Evolutionary conservation across 2,329 filamentous ascomycete species (phyloP).

Genomic region (Fusarium kyushuense): DNA sequence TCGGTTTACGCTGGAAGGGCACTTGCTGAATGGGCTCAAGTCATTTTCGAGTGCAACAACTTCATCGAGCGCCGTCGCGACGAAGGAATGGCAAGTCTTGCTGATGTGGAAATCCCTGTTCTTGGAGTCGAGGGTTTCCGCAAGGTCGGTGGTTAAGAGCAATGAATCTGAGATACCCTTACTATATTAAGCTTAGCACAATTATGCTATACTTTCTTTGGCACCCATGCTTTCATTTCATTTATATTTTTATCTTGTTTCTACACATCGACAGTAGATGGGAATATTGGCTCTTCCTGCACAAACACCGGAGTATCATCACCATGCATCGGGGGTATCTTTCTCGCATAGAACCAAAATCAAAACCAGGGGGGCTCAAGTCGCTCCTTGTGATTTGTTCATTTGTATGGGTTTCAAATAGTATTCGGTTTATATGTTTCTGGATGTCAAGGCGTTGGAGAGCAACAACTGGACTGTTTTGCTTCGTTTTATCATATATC

Average conservation of each 20-base stretch:
- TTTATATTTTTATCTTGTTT: slow-evolving; percentile 10
- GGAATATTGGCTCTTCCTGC: slow-evolving; percentile 35
- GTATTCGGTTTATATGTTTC: slow-evolving; percentile 22
- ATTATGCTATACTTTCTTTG: slow-evolving; percentile 14
- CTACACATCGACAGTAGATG: slow-evolving; percentile 18
- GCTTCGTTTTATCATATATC: slow-evolving; percentile 18
- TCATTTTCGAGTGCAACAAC: slow-evolving; percentile 83
- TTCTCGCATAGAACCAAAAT: slow-evolving; percentile 24
- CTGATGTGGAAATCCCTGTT: slow-evolving; percentile 71
- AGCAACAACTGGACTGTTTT: slow-evolving; percentile 30
- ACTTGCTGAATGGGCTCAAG: slow-evolving; percentile 81
- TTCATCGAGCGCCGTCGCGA: slow-evolving; percentile 81
- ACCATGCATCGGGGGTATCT: slow-evolving; percentile 27
- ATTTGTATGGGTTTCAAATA: slow-evolving; percentile 37
- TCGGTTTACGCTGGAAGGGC: slow-evolving; percentile 77
- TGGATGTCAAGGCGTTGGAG: slow-evolving; percentile 41
- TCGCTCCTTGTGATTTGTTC: slow-evolving; percentile 27
- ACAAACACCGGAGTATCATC: slow-evolving; percentile 31
- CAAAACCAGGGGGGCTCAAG: slow-evolving; percentile 17
- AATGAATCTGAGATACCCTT: slow-evolving; percentile 10
- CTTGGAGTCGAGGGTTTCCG: slow-evolving; percentile 59
- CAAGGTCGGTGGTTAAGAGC: slow-evolving; percentile 49
- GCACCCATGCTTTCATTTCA: slow-evolving; percentile 7
- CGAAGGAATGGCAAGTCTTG: slow-evolving; percentile 76
- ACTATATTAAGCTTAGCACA: slow-evolving; percentile 1